Evolutionary conservation across 371 early-diverging fungal genomes (phyloP), one percentile per base, ranked within the genome.

Genomic region (Actinomortierella ambigua): DNA sequence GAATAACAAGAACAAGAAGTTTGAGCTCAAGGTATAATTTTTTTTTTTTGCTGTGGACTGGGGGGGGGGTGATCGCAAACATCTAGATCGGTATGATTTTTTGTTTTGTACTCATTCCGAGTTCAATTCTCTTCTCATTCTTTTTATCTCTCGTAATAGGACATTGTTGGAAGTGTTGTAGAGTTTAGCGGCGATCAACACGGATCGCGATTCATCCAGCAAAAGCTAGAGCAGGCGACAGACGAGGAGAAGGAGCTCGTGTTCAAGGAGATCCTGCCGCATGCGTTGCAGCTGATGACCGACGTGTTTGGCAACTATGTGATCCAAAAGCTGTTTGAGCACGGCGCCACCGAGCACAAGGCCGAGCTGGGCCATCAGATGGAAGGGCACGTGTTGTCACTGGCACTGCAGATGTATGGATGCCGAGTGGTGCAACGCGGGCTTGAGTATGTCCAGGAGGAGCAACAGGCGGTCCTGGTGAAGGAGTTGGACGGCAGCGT

Each of bases 271-370:
- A 94, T 99, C 26, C 80, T 92, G 43, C 96, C 98, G 7, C 89
- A 93, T 61, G 90, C 96, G 0, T 79, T 96, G 40, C 96, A 97
- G 57, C 82, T 99, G 46, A 98, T 96, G 94, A 95, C 96, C 0
- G 99, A 99, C 77, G 98, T 99, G 2, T 99, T 99, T 90, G 99
- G 99, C 50, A 99, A 99, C 84, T 99, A 99, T 76, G 99, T 99
- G 47, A 90, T 99, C 51, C 99, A 99, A 83, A 99, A 99, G 84
- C 96, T 99, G 73, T 98, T 99, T 83, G 98, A 98, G 79, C 93
- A 95, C 69, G 97, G 97, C 48, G 93, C 88, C 65, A 90, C 87
- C 69, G 83, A 86, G 68, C 98, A 98, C 71, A 94, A 95, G 83
- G 85, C 90, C 22, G 81, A 90, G 23, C 81, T 98, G 61, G 95